Conservation (phyloP, 208 protist genomes). For the Novymonas esmeraldas region DNA sequence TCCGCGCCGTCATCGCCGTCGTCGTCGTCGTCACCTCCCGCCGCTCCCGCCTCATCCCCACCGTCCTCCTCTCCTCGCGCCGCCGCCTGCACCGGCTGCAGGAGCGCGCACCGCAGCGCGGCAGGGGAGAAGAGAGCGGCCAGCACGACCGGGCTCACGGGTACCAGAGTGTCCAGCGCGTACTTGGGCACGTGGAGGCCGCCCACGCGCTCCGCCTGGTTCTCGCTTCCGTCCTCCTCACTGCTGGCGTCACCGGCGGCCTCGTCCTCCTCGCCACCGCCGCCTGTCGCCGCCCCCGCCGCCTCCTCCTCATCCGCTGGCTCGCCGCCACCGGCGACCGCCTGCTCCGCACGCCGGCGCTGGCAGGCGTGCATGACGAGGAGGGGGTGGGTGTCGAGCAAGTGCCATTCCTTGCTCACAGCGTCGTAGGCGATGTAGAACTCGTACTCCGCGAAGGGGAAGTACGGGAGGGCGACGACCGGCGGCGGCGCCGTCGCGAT, state of each 20-base stretch:
- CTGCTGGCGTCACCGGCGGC: slow-evolving; percentile 25
- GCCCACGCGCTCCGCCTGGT: slow-evolving; percentile 14
- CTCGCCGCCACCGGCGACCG: neutral
- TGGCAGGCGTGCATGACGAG: slow-evolving; percentile 36
- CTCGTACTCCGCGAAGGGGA: slow-evolving; percentile 32
- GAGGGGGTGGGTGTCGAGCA: slow-evolving; percentile 58
- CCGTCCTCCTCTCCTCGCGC: neutral
- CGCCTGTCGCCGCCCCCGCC: neutral
- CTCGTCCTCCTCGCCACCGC: slow-evolving; percentile 26
- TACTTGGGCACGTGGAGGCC: slow-evolving; percentile 23
- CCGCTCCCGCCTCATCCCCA: slow-evolving; percentile 1
- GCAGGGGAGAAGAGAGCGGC: slow-evolving; percentile 56
- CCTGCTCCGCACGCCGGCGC: slow-evolving; percentile 31
- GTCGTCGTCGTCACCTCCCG: neutral
- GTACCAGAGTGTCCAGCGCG: slow-evolving; percentile 50
- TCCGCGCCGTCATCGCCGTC: slow-evolving; percentile 2
- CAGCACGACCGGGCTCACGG: slow-evolving; percentile 71
- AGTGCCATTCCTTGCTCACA: slow-evolving; percentile 45
- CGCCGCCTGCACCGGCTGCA: slow-evolving; percentile 37
- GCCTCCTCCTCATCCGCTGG: neutral
- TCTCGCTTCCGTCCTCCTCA: slow-evolving; percentile 16
- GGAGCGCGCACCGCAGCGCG: slow-evolving; percentile 62
- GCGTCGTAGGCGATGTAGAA: slow-evolving; percentile 51
- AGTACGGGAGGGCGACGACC: slow-evolving; percentile 27
- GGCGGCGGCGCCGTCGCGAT: slow-evolving; percentile 20